Evolutionary conservation across 495 filamentous ascomycete species (phyloP).

Genomic region (Aspergillus saccharolyticus): DNA sequence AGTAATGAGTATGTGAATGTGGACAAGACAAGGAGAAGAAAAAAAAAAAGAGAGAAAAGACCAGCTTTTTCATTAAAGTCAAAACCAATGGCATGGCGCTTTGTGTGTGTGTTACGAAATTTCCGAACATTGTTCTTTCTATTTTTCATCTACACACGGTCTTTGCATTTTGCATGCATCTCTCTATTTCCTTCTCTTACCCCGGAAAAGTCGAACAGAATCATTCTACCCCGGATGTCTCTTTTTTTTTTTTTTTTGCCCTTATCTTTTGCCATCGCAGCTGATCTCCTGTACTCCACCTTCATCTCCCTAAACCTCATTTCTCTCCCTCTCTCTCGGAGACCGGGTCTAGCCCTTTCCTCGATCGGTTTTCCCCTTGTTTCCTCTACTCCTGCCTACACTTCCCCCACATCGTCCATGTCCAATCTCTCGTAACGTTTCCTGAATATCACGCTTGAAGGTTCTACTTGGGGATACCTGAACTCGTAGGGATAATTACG

Average conservation of each 20-base stretch:
- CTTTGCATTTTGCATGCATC: slow-evolving; percentile 15
- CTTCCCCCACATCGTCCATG: not conserved
- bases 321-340: not conserved
- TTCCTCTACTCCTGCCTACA: not conserved
- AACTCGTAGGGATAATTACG: too few relatives aligned
- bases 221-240: not conserved
- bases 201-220: not conserved
- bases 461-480: not conserved
- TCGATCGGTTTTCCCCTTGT: not conserved
- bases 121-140: slow-evolving; percentile 11
- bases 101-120: slow-evolving; percentile 28
- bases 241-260: not conserved
- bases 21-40: slow-evolving; percentile 13
- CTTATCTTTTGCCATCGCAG: not conserved
- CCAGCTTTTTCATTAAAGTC: slow-evolving; percentile 16
- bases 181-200: slow-evolving; percentile 20
- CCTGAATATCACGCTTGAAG: slow-evolving; percentile 4
- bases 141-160: slow-evolving; percentile 3
- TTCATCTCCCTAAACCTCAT: not conserved
- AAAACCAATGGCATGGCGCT: slow-evolving; percentile 29
- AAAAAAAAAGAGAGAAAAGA: slow-evolving; percentile 19
- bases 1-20: slow-evolving; percentile 4
- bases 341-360: not conserved
- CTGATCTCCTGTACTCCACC: not conserved
- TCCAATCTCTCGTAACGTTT: slow-evolving; percentile 4